Evolutionary conservation across 805 yeast genomes (phyloP), one percentile per base, ranked within the genome.

Genomic region (Lipomyces orientalis): DNA sequence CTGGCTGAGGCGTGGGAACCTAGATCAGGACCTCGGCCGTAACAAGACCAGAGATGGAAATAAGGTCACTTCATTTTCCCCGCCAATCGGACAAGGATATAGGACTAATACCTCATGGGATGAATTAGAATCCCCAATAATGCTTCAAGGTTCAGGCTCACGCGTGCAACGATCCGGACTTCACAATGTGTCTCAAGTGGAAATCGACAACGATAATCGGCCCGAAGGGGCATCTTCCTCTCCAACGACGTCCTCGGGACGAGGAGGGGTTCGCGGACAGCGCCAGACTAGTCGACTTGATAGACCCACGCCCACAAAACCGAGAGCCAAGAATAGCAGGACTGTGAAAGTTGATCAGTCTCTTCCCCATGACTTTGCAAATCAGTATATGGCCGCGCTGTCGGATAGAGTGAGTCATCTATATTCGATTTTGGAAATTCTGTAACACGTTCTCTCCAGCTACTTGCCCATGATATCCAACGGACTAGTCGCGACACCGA

Each of bases 401-500:
- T 12, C 43, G 10, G 34, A 46, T 9, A 52, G 14, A 19, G 61
- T 59, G 14, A 19, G 61, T 29, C 16, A n/a, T 43, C 49, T n/a
- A 0, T 43, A 43, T n/a, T 1, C 16, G 19, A 16, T 16, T 14
- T 43, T 16, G 7, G 49, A 43, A 43, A 43, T 43, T 25, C 4
- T 16, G 49, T 43, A 43, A n/a, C 55, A 31, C 29, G 25, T n/a
- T 14, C 49, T 43, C 8, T 59, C 61, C 9, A 52, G 55, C 16
- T 66, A n/a, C 43, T 66, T n/a, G 64, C 22, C 8, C 60, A 51
- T 31, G 69, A 69, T 29, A 37, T 34, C 12, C 39, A 60, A 9
- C 62, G 65, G 25, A 22, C 37, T 22, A 31, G 34, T 5, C 59
- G 64, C 12, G 68, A 69, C 54, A 19, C 52, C 19, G 68, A 69